Percentiles rank a stretch among this genome's conserved stretches.
Evolutionary conservation across 2,329 filamentous ascomycete species (phyloP).

Genomic region (Neonectria faginata): DNA sequence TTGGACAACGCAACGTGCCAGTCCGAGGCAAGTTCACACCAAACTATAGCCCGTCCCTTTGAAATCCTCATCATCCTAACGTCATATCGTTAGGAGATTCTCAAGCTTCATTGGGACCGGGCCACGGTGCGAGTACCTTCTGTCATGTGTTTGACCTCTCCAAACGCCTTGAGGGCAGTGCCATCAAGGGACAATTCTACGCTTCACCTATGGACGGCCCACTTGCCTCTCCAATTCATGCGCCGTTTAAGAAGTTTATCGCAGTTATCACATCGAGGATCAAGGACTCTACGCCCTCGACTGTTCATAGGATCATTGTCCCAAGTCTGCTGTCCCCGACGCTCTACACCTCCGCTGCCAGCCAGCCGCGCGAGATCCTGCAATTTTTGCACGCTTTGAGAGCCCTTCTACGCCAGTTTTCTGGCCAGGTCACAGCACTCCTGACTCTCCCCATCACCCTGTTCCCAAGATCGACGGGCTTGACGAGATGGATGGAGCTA

Average conservation of each 20-base stretch:
- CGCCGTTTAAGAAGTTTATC: constrained; percentile 71
- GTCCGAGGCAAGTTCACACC: constrained; percentile 68
- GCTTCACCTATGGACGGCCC: constrained; percentile 60
- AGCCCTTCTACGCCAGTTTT: constrained; percentile 76
- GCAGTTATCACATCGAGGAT: constrained; percentile 67
- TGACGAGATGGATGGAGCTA: constrained; percentile 88
- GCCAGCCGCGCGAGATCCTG: constrained; percentile 78
- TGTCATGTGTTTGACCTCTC: constrained; percentile 81
- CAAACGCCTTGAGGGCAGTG: constrained; percentile 67
- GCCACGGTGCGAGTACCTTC: constrained; percentile 58
- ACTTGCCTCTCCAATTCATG: constrained; percentile 38
- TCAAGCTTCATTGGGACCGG: constrained; percentile 35
- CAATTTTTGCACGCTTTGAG: constrained; percentile 85
- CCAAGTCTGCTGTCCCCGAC: constrained; percentile 89
- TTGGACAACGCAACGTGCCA: constrained; percentile 75
- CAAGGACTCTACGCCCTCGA: constrained; percentile 66
- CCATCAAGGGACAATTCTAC: constrained; percentile 62
- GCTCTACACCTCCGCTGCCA: constrained; percentile 77
- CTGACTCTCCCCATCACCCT: constrained; percentile 84
- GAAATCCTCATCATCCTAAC: not conserved
- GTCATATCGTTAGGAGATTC: constrained; percentile 30
- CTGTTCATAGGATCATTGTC: constrained; percentile 84
- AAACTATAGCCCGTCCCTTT: not conserved
- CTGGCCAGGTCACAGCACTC: constrained; percentile 75
- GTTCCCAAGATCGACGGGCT: constrained; percentile 78